A percentile compares a stretch with the other conserved stretches of the same genome.
phyloP scores from a whole-genome alignment of 192 early-diverging fungal species.

The Coemansia sp. region DNA sequence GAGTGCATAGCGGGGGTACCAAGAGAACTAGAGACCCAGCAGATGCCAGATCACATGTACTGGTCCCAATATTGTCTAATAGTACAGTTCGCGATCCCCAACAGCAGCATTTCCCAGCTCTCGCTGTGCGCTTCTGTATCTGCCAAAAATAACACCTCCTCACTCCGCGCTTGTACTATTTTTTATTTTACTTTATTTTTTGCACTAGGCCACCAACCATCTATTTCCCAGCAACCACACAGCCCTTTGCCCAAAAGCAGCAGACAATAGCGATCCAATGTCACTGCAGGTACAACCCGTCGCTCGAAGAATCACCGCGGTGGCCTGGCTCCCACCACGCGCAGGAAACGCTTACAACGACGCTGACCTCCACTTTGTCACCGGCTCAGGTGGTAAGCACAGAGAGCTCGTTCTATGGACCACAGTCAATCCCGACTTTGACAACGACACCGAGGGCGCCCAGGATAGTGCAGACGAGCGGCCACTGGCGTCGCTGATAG shows the following conservation, averaged over 20 bases:
- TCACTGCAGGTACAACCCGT: slow-evolving; percentile 44
- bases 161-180: too few relatives aligned
- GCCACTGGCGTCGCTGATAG: slow-evolving; percentile 20
- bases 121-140: too few relatives aligned
- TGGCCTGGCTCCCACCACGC: slow-evolving; percentile 44
- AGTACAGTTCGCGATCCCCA: not conserved
- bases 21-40: too few relatives aligned
- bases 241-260: not conserved
- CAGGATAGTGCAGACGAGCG: not conserved
- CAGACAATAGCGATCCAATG: not conserved
- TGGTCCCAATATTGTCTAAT: slow-evolving; percentile 8
- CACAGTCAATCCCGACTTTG: slow-evolving; percentile 44
- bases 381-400: slow-evolving; percentile 38
- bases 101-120: not conserved
- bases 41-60: slow-evolving; percentile 15
- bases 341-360: slow-evolving; percentile 51
- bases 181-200: too few relatives aligned
- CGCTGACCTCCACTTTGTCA: slow-evolving; percentile 38
- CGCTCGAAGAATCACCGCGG: slow-evolving; percentile 33
- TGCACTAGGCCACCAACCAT: too few relatives aligned
- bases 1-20: not conserved
- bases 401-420: slow-evolving; percentile 54
- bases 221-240: not conserved
- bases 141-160: too few relatives aligned
- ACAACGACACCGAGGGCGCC: not conserved